Base-by-base conservation (phyloP, 495 filamentous ascomycete species). In the Mytilinidion resinicola region DNA sequence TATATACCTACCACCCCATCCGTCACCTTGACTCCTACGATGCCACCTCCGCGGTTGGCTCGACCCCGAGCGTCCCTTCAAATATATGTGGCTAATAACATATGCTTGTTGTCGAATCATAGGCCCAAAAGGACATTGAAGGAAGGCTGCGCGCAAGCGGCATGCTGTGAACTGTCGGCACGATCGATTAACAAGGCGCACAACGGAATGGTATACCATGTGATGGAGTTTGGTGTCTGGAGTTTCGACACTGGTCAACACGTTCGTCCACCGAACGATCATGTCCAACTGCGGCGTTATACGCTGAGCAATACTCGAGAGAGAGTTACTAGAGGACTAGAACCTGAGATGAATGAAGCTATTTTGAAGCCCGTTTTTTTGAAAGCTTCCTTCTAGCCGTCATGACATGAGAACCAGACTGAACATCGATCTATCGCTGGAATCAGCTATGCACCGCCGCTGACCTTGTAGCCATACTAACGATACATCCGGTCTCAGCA, bases 41-140 rank as follows among this genome's bases (percentile, higher is more conserved):
- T 25, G 35, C 44, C 20, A 17, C n/a, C 21, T n/a, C 9, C 49
- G 7, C 9, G 20, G 46, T 25, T 15, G 51, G 6, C 9, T 21
- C 54, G 51, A 54, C 19, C 33, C 51, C 38, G 38, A 36, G 19
- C 56, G 30, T 52, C 33, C 41, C 41, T n/a, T 19, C 4, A 61
- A 61, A 62, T 14, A 25, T 25, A 12, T 49, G 19, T 25, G 21
- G 46, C 46, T 49, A 49, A 49, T 12, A 21, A 48, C 49, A 50
- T 57, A 46, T 56, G 35, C 43, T 55, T 48, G 42, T 51, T n/a
- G 51, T 43, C 59, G 21, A n/a, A n/a, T 8, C 38, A 9, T 57
- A 71, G 69, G 67, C 53, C 38, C 48, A 56, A 42, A 59, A 71
- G 42, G 60, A 53, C 8, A 51, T 71, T 33, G 57, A 56, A 34